phyloP scores from a whole-genome alignment of 2,329 filamentous ascomycete species.

The Fusarium nurragi region DNA sequence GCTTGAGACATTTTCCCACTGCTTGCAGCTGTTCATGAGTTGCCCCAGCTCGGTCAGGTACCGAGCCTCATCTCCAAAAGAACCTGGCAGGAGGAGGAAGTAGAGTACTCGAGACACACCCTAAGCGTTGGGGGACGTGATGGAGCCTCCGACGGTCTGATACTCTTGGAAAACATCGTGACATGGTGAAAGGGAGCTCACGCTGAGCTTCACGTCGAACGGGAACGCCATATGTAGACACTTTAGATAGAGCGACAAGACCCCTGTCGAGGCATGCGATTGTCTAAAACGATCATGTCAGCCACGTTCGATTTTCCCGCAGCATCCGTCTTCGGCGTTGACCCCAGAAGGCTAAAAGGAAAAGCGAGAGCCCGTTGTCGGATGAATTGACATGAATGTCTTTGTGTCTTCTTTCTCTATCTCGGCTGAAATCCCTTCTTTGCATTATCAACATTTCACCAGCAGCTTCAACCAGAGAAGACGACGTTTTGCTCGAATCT shows the following conservation, averaged over 20 bases:
- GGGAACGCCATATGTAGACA: constrained; percentile 26
- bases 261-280: constrained; percentile 27
- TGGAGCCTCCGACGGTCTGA: constrained; percentile 9
- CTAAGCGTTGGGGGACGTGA: constrained; percentile 20
- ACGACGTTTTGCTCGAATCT: constrained; percentile 12
- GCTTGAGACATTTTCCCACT: constrained; percentile 29
- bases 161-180: constrained; percentile 34
- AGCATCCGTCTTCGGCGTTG: constrained; percentile 33
- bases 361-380: constrained; percentile 43
- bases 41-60: constrained; percentile 44
- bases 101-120: constrained; percentile 34
- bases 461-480: constrained; percentile 15
- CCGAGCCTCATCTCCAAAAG: constrained; percentile 35
- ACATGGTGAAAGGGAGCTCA: constrained; percentile 18
- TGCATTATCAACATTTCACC: constrained; percentile 22
- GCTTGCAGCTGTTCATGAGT: constrained; percentile 34
- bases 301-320: constrained; percentile 33
- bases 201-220: constrained; percentile 31
- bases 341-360: constrained; percentile 37
- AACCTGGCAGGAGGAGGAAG: constrained; percentile 27
- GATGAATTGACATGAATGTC: constrained; percentile 25
- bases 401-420: constrained; percentile 29
- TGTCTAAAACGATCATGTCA: constrained; percentile 36
- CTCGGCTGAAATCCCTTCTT: constrained; percentile 29
- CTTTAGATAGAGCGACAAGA: constrained; percentile 25